Evolutionary conservation across 352 stramenopile species (phyloP).

Genomic region (Globisporangium nunn): DNA sequence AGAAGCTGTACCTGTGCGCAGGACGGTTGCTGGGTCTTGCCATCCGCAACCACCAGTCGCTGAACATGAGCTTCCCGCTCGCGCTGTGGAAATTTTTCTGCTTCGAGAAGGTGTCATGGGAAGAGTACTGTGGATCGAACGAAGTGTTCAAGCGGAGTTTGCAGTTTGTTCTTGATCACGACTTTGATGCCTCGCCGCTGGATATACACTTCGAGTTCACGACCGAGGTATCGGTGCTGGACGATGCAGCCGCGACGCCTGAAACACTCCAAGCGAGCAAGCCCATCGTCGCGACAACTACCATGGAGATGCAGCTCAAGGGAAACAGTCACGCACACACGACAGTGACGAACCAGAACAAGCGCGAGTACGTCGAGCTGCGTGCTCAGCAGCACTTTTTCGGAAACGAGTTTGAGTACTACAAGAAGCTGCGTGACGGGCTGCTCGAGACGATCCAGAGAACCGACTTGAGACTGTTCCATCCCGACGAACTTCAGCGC

Average conservation of each 20-base stretch:
- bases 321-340: slow-evolving; percentile 16
- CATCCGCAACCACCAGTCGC: slow-evolving; percentile 63
- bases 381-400: slow-evolving; percentile 63
- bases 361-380: slow-evolving; percentile 49
- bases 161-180: slow-evolving; percentile 54
- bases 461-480: slow-evolving; percentile 54
- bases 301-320: slow-evolving; percentile 66
- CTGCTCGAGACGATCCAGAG: slow-evolving; percentile 45
- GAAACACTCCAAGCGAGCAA: neutral
- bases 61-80: slow-evolving; percentile 47
- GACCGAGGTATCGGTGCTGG: slow-evolving; percentile 29
- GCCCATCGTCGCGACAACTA: neutral
- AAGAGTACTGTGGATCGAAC: slow-evolving; percentile 53
- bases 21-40: slow-evolving; percentile 58
- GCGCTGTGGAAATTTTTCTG: slow-evolving; percentile 70
- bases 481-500: slow-evolving; percentile 38
- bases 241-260: slow-evolving; percentile 31
- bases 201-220: slow-evolving; percentile 74
- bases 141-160: slow-evolving; percentile 54
- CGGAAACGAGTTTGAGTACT: slow-evolving; percentile 39
- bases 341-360: slow-evolving; percentile 65
- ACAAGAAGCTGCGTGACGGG: slow-evolving; percentile 56
- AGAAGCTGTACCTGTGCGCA: slow-evolving; percentile 56
- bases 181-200: slow-evolving; percentile 45
- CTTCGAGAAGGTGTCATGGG: slow-evolving; percentile 36